Percentiles rank a stretch among this genome's conserved stretches.
These are phyloP conservation scores for Gentiana dahurica DNA, from an alignment of 257 asterid genomes.

Conservation along the genomic window DNA sequence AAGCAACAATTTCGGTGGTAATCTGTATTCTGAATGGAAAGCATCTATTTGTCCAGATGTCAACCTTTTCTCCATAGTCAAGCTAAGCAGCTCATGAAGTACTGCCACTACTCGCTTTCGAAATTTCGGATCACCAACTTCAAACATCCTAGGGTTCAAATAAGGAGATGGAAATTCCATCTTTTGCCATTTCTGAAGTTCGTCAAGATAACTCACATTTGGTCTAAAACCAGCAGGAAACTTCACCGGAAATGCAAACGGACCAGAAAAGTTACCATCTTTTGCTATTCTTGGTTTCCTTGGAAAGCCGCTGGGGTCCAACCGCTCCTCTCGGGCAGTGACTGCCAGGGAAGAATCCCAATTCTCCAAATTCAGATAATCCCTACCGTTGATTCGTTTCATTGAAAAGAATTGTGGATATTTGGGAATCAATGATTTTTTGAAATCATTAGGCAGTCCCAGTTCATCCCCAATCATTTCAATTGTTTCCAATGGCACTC, in stretches of 20 bases:
- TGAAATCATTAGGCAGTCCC: slow-evolving; percentile 76
- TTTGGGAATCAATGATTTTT: slow-evolving; percentile 42
- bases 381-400: slow-evolving; percentile 42
- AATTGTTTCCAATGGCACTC: slow-evolving; percentile 54
- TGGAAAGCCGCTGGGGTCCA: slow-evolving; percentile 9
- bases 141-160: slow-evolving; percentile 67
- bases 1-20: slow-evolving; percentile 70
- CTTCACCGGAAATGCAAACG: slow-evolving; percentile 51
- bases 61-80: slow-evolving; percentile 78
- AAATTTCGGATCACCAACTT: slow-evolving; percentile 60
- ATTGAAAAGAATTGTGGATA: slow-evolving; percentile 63
- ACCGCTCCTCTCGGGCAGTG: slow-evolving; percentile 31
- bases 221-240: slow-evolving; percentile 90
- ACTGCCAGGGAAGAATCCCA: slow-evolving; percentile 92
- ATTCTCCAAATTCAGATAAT: slow-evolving; percentile 59
- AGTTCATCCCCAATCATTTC: slow-evolving; percentile 45
- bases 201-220: slow-evolving; percentile 63
- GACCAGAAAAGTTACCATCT: slow-evolving; percentile 75
- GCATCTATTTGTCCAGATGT: slow-evolving; percentile 82
- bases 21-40: slow-evolving; percentile 57
- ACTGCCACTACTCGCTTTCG: slow-evolving; percentile 77
- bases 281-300: slow-evolving; percentile 39
- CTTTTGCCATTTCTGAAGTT: slow-evolving; percentile 79
- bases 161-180: slow-evolving; percentile 96
- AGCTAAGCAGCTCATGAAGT: slow-evolving; percentile 90